Evolutionary conservation across 2,329 filamentous ascomycete species (phyloP).

Genomic region (Fusarium mundagurra): DNA sequence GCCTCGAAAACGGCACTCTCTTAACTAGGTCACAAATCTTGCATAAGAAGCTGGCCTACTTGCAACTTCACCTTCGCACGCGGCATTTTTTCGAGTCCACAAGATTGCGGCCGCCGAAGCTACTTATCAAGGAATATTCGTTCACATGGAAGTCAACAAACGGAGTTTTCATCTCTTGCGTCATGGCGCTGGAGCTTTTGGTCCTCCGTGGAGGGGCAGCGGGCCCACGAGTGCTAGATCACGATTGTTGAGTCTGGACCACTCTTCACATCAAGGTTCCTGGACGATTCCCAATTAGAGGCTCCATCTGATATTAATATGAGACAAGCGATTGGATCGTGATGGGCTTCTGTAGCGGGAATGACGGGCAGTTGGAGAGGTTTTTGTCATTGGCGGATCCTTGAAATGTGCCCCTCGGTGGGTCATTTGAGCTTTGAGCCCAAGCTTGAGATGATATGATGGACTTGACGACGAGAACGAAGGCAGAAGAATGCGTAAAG

Average conservation of each 20-base stretch:
- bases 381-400: slow-evolving; percentile 23
- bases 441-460: slow-evolving; percentile 17
- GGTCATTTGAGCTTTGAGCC: slow-evolving; percentile 20
- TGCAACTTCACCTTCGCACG: neutral
- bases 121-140: neutral
- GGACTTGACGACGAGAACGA: neutral
- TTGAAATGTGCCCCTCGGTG: slow-evolving; percentile 34
- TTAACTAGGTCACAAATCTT: neutral
- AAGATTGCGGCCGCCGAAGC: neutral
- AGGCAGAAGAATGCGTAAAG: neutral
- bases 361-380: slow-evolving; percentile 23
- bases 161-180: slow-evolving; percentile 12
- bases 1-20: neutral
- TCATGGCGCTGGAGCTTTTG: slow-evolving; percentile 21
- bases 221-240: slow-evolving; percentile 22
- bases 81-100: neutral
- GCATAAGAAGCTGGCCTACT: neutral
- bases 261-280: slow-evolving; percentile 27
- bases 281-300: slow-evolving; percentile 11
- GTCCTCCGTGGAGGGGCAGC: slow-evolving; percentile 25
- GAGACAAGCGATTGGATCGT: slow-evolving; percentile 33
- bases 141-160: neutral
- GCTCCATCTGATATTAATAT: slow-evolving; percentile 35
- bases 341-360: slow-evolving; percentile 10
- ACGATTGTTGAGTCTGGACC: slow-evolving; percentile 30